Percentiles rank a stretch among this genome's conserved stretches.
These are phyloP conservation scores for Xylariaceae sp. DNA, from an alignment of 2,329 filamentous ascomycete species.

Conservation along the genomic window DNA sequence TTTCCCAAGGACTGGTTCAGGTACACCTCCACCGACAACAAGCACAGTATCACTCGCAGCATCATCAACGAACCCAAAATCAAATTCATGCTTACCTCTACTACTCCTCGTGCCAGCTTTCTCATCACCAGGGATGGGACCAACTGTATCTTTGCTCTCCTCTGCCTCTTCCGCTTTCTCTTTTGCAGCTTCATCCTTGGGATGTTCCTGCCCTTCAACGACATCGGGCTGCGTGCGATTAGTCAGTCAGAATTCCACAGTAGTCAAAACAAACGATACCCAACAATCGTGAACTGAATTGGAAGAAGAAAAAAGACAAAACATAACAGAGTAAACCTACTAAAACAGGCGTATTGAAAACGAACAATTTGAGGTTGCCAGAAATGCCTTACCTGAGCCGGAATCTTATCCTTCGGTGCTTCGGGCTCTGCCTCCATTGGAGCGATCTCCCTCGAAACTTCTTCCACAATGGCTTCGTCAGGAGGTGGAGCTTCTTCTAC, in stretches of 20 bases:
- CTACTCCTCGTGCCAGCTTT: slow-evolving; percentile 27
- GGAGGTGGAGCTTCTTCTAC: slow-evolving; percentile 6
- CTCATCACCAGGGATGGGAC: slow-evolving; percentile 35
- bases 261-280: slow-evolving; percentile 2
- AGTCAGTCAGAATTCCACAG: not conserved
- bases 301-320: slow-evolving; percentile 8
- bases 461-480: slow-evolving; percentile 2
- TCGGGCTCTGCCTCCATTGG: slow-evolving; percentile 12
- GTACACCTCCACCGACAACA: slow-evolving; percentile 24
- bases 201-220: slow-evolving; percentile 10
- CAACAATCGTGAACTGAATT: slow-evolving; percentile 11
- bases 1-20: slow-evolving; percentile 19
- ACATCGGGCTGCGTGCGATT: slow-evolving; percentile 12
- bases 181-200: slow-evolving; percentile 1
- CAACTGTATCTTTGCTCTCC: slow-evolving; percentile 38
- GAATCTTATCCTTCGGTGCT: slow-evolving; percentile 9
- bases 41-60: slow-evolving; percentile 32
- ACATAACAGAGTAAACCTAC: slow-evolving; percentile 18
- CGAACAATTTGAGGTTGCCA: slow-evolving; percentile 20
- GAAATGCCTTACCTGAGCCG: slow-evolving; percentile 22
- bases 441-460: slow-evolving; percentile 5
- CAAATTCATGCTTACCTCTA: slow-evolving; percentile 44
- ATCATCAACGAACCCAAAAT: slow-evolving; percentile 30
- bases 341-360: slow-evolving; percentile 20
- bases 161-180: slow-evolving; percentile 18